A percentile compares a stretch with the other conserved stretches of the same genome.
Conservation (phyloP, 345 rosid species). For the Raphanus sativus region DNA sequence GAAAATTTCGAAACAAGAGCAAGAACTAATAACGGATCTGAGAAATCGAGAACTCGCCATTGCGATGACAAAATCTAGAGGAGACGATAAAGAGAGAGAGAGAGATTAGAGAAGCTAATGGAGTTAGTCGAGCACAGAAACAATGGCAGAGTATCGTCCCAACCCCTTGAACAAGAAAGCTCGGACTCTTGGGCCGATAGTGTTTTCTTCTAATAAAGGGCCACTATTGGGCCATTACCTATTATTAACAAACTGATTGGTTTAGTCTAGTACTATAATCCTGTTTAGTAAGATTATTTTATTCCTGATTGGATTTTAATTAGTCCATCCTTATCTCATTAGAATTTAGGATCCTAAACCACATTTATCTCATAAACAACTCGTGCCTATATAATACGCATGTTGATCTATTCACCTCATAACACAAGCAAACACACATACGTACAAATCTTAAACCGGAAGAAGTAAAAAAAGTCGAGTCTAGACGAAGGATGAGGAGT, state of each 20-base stretch:
- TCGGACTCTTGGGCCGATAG: constrained; percentile 32
- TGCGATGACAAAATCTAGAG: not conserved
- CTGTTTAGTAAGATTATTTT: not conserved
- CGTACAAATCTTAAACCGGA: not conserved
- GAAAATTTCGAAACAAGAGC: not conserved
- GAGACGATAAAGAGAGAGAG: not conserved
- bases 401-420: not conserved
- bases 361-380: not conserved
- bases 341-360: not conserved
- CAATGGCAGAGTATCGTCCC: not conserved
- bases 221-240: constrained; percentile 18
- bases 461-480: not conserved
- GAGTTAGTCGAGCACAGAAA: constrained; percentile 24
- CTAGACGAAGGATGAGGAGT: not conserved
- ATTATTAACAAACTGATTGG: not conserved
- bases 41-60: constrained; percentile 35
- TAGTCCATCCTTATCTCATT: not conserved
- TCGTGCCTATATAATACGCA: not conserved
- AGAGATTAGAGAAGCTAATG: constrained; percentile 11
- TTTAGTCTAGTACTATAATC: not conserved
- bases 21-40: constrained; percentile 24
- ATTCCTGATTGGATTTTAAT: not conserved
- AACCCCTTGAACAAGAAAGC: constrained; percentile 45
- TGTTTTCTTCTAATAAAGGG: constrained; percentile 8
- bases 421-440: not conserved